These are phyloP conservation scores for Gracilaria gracilis DNA, from an alignment of 23 red algal species.

Conservation along the genomic window DNA sequence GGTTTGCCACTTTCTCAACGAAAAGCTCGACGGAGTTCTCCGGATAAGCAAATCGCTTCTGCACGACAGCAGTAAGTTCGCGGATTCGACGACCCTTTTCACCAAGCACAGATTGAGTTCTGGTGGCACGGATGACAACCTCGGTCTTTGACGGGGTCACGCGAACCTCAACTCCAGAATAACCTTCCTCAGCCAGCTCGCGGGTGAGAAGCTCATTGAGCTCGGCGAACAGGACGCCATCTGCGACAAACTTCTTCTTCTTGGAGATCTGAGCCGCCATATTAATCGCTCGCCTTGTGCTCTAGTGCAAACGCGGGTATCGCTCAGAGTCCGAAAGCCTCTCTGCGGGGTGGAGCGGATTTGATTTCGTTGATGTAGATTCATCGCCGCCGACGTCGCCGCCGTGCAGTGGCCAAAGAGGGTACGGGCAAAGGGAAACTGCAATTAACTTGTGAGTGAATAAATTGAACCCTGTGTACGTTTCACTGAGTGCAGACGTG, in stretches of 20 bases:
- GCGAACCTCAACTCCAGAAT: constrained; percentile 96
- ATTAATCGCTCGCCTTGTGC: background rate
- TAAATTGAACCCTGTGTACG: no score
- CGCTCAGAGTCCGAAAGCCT: background rate
- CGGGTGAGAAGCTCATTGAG: constrained; percentile 94
- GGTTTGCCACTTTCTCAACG: constrained; percentile 94
- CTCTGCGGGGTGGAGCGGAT: background rate
- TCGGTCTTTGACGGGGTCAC: constrained; percentile 86
- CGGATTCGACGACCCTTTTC: constrained; percentile 96
- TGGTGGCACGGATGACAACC: constrained; percentile 96
- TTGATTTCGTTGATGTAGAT: background rate
- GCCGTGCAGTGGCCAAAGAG: no score
- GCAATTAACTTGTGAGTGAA: no score
- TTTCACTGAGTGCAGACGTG: no score
- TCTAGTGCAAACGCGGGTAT: background rate
- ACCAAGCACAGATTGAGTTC: constrained; percentile 91
- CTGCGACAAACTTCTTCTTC: constrained; percentile 95
- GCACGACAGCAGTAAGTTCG: constrained; percentile 96
- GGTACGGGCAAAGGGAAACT: no score
- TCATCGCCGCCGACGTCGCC: background rate
- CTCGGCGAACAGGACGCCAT: constrained; percentile 97
- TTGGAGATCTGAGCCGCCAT: constrained; percentile 90
- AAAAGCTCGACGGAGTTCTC: constrained; percentile 92
- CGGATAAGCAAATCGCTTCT: constrained; percentile 96
- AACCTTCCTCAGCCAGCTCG: constrained; percentile 98